Evolutionary conservation across 441 rosid species (phyloP).

Genomic region (Erodium trifolium): DNA sequence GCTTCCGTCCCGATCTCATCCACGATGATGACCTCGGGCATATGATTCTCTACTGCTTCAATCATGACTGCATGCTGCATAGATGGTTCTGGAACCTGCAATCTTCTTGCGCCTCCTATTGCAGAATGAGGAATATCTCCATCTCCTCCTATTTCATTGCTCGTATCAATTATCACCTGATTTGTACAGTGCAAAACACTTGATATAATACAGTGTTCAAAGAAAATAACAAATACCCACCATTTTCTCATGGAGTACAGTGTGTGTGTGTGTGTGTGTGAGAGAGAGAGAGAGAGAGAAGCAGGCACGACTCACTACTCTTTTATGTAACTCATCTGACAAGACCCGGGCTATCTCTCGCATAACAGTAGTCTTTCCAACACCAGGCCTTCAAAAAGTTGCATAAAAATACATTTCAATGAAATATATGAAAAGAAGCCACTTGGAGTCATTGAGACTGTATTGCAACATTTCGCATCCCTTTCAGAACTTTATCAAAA

Average conservation of each 20-base stretch:
- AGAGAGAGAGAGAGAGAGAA: constrained; percentile 6
- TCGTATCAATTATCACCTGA: constrained; percentile 58
- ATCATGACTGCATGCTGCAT: constrained; percentile 62
- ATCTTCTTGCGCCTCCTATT: constrained; percentile 59
- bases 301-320: constrained; percentile 39
- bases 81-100: constrained; percentile 61
- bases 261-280: not conserved
- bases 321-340: constrained; percentile 51
- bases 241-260: not conserved
- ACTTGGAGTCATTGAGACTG: not conserved
- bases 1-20: constrained; percentile 67
- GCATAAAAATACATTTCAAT: not conserved
- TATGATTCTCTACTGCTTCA: constrained; percentile 64
- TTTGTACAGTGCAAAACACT: not conserved
- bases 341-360: constrained; percentile 58
- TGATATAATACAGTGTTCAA: not conserved
- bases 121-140: constrained; percentile 59
- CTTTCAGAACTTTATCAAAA: not conserved
- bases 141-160: constrained; percentile 68
- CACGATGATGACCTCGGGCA: constrained; percentile 63
- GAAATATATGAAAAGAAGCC: not conserved
- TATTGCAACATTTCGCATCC: not conserved
- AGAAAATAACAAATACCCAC: not conserved
- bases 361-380: constrained; percentile 64
- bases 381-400: constrained; percentile 42